phyloP scores from a whole-genome alignment of 2,329 filamentous ascomycete genomes.

The Neonectria neomacrospora region DNA sequence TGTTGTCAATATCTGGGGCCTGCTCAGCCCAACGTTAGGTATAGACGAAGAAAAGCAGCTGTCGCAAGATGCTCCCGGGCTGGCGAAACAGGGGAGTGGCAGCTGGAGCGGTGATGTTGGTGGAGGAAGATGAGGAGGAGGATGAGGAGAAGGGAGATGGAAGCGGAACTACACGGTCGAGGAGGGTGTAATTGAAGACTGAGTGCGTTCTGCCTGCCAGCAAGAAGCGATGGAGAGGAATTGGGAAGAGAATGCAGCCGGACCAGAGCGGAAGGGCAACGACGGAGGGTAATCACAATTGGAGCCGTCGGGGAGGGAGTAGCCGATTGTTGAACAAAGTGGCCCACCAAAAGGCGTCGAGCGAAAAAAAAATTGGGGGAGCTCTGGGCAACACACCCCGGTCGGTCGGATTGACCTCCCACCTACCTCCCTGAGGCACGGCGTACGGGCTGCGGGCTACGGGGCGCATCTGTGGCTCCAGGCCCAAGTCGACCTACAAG shows the following conservation, averaged over 20 bases:
- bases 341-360: constrained; percentile 49
- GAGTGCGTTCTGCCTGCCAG: constrained; percentile 43
- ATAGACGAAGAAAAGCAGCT: constrained; percentile 36
- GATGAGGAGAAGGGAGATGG: constrained; percentile 32
- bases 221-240: constrained; percentile 40
- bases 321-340: constrained; percentile 51
- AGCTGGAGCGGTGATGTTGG: constrained; percentile 40
- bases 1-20: constrained; percentile 40
- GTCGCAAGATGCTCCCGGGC: constrained; percentile 42
- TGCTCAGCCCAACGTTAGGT: constrained; percentile 42
- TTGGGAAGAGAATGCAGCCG: constrained; percentile 39
- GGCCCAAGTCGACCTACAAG: not conserved
- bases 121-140: constrained; percentile 31
- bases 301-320: constrained; percentile 42
- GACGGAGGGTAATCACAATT: constrained; percentile 44
- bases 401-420: constrained; percentile 25
- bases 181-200: constrained; percentile 42
- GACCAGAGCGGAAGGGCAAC: constrained; percentile 15
- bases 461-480: not conserved
- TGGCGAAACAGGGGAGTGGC: constrained; percentile 37
- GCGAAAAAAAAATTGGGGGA: constrained; percentile 50
- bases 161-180: constrained; percentile 42
- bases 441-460: constrained; percentile 18
- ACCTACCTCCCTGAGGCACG: constrained; percentile 31
- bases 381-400: constrained; percentile 38